Evolutionary conservation across 495 filamentous ascomycete genomes (phyloP).

Genomic region (Cryomyces minteri): DNA sequence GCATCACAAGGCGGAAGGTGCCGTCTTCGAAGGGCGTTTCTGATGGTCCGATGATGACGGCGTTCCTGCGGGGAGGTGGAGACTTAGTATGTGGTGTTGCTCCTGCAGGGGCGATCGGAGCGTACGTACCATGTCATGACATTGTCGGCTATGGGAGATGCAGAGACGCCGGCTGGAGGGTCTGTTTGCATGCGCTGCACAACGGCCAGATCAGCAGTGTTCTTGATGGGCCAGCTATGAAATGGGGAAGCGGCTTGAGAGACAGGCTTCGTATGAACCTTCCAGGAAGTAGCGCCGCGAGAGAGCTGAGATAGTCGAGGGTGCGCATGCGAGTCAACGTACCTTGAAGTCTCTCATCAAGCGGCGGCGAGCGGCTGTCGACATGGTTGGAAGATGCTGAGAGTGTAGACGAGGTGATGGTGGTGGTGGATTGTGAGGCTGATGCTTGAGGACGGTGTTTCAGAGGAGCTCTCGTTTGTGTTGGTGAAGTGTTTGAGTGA

Average conservation of each 20-base stretch:
- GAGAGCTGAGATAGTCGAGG: no score
- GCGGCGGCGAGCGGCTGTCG: constrained; percentile 12
- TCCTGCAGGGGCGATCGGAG: neutral
- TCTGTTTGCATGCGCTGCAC: constrained; percentile 95
- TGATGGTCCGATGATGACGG: constrained; percentile 93
- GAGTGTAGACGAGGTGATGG: no score
- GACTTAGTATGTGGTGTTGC: neutral
- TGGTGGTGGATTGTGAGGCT: no score
- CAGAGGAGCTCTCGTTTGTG: no score
- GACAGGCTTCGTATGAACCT: no score
- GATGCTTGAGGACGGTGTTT: no score
- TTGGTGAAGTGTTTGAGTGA: no score
- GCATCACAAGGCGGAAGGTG: constrained; percentile 94
- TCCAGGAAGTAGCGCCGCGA: no score
- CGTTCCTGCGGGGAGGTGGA: constrained; percentile 48
- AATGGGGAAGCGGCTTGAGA: no score
- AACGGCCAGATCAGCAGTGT: no score
- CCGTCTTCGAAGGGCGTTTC: constrained; percentile 98
- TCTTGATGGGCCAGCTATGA: no score
- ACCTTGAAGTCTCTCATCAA: constrained; percentile 18
- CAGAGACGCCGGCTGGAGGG: constrained; percentile 90
- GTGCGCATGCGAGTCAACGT: neutral
- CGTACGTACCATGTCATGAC: constrained; percentile 91
- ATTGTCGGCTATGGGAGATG: constrained; percentile 92
- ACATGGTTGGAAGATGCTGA: constrained; percentile 14